Evolutionary conservation across 352 stramenopile species (phyloP).

Genomic region (Phytophthora vignae): DNA sequence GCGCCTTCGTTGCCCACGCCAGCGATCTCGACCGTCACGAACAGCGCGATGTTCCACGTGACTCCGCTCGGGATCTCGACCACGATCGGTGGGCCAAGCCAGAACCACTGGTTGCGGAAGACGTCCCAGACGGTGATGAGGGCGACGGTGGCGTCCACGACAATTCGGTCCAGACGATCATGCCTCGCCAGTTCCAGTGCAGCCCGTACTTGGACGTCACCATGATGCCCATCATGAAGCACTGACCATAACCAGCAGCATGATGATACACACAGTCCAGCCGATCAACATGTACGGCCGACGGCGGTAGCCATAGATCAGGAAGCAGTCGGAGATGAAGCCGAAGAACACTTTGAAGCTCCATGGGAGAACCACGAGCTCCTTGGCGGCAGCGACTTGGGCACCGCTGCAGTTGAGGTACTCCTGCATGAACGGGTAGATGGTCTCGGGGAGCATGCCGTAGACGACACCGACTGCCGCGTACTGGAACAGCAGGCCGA

Average conservation of each 20-base stretch:
- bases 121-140: slow-evolving; percentile 28
- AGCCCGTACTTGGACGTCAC: slow-evolving; percentile 32
- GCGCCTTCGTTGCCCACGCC: slow-evolving; percentile 28
- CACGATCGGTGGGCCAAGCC: slow-evolving; percentile 23
- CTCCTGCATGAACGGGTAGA: slow-evolving; percentile 26
- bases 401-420: slow-evolving; percentile 29
- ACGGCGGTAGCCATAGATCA: slow-evolving; percentile 16
- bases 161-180: slow-evolving; percentile 27
- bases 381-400: slow-evolving; percentile 17
- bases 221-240: slow-evolving; percentile 29
- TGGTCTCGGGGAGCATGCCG: slow-evolving; percentile 15
- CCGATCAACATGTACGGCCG: slow-evolving; percentile 30
- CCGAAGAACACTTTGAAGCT: slow-evolving; percentile 33
- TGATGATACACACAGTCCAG: slow-evolving; percentile 28
- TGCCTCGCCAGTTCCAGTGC: slow-evolving; percentile 25
- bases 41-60: slow-evolving; percentile 24
- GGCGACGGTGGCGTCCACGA: slow-evolving; percentile 20
- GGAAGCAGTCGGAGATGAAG: slow-evolving; percentile 30
- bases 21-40: slow-evolving; percentile 30
- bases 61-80: slow-evolving; percentile 23
- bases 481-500: slow-evolving; percentile 22
- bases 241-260: slow-evolving; percentile 25
- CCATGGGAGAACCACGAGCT: slow-evolving; percentile 23
- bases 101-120: slow-evolving; percentile 31
- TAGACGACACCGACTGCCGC: slow-evolving; percentile 20